phyloP scores from a whole-genome alignment of 352 stramenopile species.

The Aphanomyces euteiches region DNA sequence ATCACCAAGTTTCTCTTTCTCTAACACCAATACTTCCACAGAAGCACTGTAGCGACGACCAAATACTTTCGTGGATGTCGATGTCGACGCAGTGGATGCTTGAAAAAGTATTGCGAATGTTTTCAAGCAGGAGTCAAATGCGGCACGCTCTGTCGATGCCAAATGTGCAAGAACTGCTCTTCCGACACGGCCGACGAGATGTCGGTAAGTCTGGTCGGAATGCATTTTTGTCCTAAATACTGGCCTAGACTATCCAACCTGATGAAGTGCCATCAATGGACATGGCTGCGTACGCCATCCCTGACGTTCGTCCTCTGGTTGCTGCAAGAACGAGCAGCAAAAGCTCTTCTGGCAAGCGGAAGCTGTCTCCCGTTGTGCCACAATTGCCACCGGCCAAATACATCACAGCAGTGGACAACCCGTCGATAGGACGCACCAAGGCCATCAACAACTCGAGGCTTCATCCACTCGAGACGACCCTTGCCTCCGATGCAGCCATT shows the following conservation, averaged over 20 bases:
- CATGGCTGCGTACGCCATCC: too few relatives aligned
- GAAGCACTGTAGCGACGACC: slow-evolving; percentile 36
- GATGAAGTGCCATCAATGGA: too few relatives aligned
- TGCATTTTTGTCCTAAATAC: too few relatives aligned
- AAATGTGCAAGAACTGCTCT: slow-evolving; percentile 30
- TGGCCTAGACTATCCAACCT: too few relatives aligned
- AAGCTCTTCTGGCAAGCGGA: background rate
- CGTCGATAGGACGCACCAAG: too few relatives aligned
- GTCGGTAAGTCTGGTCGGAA: too few relatives aligned
- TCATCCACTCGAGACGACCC: slow-evolving; percentile 15
- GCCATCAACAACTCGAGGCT: background rate
- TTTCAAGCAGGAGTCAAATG: slow-evolving; percentile 88
- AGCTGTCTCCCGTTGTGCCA: slow-evolving; percentile 1
- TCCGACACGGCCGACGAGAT: background rate
- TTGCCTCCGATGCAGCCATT: slow-evolving; percentile 13
- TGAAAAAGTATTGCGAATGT: slow-evolving; percentile 98
- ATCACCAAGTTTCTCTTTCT: background rate
- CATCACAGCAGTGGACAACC: background rate
- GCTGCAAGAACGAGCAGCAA: background rate
- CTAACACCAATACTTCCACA: slow-evolving; percentile 14
- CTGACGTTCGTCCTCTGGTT: too few relatives aligned
- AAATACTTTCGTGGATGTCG: slow-evolving; percentile 93
- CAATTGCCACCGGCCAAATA: background rate
- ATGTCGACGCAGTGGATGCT: slow-evolving; percentile 93
- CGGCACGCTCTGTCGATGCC: slow-evolving; percentile 74